A percentile compares a stretch with the other conserved stretches of the same genome.
These are phyloP conservation scores for Microdochium bolleyi DNA, from an alignment of 2,329 filamentous ascomycete genomes.

Conservation along the genomic window DNA sequence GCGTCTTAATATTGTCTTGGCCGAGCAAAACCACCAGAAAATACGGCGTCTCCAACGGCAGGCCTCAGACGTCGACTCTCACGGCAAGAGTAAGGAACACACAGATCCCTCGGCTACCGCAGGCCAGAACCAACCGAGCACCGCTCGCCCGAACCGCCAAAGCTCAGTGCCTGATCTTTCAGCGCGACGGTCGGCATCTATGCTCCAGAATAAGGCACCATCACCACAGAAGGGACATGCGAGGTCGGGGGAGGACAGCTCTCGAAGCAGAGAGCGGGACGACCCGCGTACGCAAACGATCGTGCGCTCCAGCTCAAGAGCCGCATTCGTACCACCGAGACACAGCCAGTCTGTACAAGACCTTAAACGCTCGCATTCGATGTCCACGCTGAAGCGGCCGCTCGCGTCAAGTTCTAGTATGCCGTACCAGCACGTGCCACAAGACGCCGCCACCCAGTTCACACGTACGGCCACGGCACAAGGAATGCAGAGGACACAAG, in stretches of 20 bases:
- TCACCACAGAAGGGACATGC: not conserved
- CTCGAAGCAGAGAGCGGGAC: not conserved
- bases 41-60: constrained; percentile 23
- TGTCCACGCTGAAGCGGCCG: not conserved
- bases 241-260: not conserved
- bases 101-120: not conserved
- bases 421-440: constrained; percentile 32
- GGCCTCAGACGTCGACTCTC: constrained; percentile 11
- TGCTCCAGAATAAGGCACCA: not conserved
- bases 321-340: not conserved
- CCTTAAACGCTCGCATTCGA: not conserved
- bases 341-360: not conserved
- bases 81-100: constrained; percentile 6
- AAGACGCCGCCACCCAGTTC: constrained; percentile 47
- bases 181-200: not conserved
- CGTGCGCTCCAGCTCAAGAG: not conserved
- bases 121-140: not conserved
- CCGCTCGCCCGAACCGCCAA: not conserved
- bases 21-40: constrained; percentile 36
- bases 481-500: constrained; percentile 23
- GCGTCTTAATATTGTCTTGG: constrained; percentile 41
- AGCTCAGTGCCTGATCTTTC: not conserved
- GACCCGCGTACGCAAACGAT: not conserved
- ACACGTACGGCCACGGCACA: constrained; percentile 42
- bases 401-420: not conserved